Base-by-base conservation (phyloP, 352 stramenopile species). In the Pythium phragmitis region DNA sequence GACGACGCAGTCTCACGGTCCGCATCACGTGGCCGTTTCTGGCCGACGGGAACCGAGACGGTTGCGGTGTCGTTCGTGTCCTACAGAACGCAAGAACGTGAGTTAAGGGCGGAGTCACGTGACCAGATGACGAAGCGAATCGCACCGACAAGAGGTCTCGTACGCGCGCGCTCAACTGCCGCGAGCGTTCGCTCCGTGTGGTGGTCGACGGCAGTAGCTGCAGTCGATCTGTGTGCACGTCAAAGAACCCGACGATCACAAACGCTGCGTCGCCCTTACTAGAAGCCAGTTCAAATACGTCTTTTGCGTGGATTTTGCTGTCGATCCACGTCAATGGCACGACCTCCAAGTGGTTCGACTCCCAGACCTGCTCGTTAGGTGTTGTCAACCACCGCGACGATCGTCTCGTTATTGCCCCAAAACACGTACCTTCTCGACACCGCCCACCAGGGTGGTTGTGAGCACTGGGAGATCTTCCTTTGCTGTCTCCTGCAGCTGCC, bases 301-400 rank as follows among this genome's bases (percentile, higher is more conserved):
- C 64, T 17, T 56, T 53, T 4, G 46, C 36, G 3, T 21, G 16
- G 8, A 70, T 9, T 16, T 52, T 62, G 12, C 39, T 33, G 45
- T 59, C 33, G 46, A 71, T 53, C 57, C 52, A 60, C 42, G 17
- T 49, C 3, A 71, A 37, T 17, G 50, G 37, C 28, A 71, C 52
- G 36, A 14, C 21, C 65, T 67, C 65, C 14, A 71, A 42, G 4
- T 50, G n/a, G n/a, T 66, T 67, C 19, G 65, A 71, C 34, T 71
- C 65, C 57, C 57, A 67, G 34, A 66, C 46, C 65, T 71, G 30
- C 23, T 39, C 39, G 5, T 4, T 46, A 19, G 14, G 2, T 19
- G 39, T 16, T 19, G 39, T 46, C 17, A 46, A 17, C 39, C 11
- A n/a, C 7, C 1, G 39, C 17, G 14, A 19, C 6, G 39, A 46